Conservation (phyloP, 805 yeast genomes). For the Candida jianshihensis region DNA sequence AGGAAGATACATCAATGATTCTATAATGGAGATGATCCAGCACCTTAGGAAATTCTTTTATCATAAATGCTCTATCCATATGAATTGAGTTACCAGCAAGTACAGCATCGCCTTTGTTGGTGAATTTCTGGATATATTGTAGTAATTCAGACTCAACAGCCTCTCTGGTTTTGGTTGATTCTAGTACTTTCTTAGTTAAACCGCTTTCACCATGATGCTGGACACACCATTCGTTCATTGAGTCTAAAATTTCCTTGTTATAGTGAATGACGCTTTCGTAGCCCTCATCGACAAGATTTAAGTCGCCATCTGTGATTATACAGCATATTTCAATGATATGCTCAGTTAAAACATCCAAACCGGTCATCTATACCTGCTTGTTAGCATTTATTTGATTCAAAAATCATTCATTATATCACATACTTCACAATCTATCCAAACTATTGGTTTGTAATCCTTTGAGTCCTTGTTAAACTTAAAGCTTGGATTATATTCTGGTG, state of each 20-base stretch:
- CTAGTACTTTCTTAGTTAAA: slow-evolving; percentile 61
- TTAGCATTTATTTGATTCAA: not conserved
- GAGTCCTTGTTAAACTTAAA: slow-evolving; percentile 6
- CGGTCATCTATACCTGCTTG: slow-evolving; percentile 66
- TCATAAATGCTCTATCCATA: slow-evolving; percentile 82
- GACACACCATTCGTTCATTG: slow-evolving; percentile 86
- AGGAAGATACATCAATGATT: slow-evolving; percentile 81
- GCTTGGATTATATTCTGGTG: slow-evolving; percentile 14
- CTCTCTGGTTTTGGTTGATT: slow-evolving; percentile 42
- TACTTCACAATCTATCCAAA: slow-evolving; percentile 93
- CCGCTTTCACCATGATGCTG: slow-evolving; percentile 75
- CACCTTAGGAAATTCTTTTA: slow-evolving; percentile 70
- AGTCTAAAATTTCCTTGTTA: slow-evolving; percentile 51
- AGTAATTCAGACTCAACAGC: slow-evolving; percentile 63
- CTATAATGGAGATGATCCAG: slow-evolving; percentile 58
- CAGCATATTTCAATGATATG: slow-evolving; percentile 89
- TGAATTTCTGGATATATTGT: slow-evolving; percentile 48
- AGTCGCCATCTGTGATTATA: slow-evolving; percentile 76
- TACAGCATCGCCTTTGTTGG: slow-evolving; percentile 54
- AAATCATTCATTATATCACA: slow-evolving; percentile 1
- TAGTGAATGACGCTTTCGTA: slow-evolving; percentile 79
- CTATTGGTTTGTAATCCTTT: slow-evolving; percentile 38
- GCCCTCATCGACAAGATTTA: slow-evolving; percentile 68
- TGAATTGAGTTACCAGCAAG: slow-evolving; percentile 91
- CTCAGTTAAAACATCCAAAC: slow-evolving; percentile 74